Percentiles rank a stretch among this genome's conserved stretches.
Conservation (phyloP, 352 stramenopile species). For the Globisporangium apiculatum region DNA sequence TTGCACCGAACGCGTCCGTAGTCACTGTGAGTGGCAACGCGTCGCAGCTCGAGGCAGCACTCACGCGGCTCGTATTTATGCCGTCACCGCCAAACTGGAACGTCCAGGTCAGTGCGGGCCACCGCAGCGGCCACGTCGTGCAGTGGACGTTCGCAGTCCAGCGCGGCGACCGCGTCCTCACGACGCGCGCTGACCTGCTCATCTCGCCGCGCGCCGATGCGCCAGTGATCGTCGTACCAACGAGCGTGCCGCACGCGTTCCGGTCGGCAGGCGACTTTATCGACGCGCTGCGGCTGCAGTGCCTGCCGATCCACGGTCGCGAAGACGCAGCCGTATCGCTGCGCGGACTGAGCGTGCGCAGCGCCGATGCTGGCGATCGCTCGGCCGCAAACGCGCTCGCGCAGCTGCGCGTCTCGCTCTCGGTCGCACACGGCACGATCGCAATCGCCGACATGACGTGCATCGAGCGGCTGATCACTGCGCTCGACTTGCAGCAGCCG, state of each 20-base stretch:
- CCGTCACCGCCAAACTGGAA: conserved; percentile 52
- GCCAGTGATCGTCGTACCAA: conserved; percentile 38
- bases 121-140: conserved; percentile 15
- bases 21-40: conserved; percentile 12
- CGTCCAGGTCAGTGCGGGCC: conserved; percentile 11
- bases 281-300: conserved; percentile 29
- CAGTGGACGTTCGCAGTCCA: conserved; percentile 42
- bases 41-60: conserved; percentile 11
- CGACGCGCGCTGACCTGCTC: conserved; percentile 31
- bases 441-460: conserved; percentile 19
- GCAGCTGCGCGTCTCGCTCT: conserved; percentile 20
- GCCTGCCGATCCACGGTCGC: conserved; percentile 26
- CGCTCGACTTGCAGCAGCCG: neutral
- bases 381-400: conserved; percentile 1
- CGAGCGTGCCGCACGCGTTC: conserved; percentile 15
- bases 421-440: conserved; percentile 27
- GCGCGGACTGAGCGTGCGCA: conserved; percentile 28
- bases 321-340: conserved; percentile 36
- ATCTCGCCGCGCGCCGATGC: conserved; percentile 22
- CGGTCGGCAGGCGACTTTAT: conserved; percentile 35
- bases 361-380: conserved; percentile 16
- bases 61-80: conserved; percentile 25
- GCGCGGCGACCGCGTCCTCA: conserved; percentile 10
- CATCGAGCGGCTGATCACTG: conserved; percentile 7
- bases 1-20: neutral